Evolutionary conservation across 345 rosid species (phyloP), one percentile per base, ranked within the genome.

Genomic region (Geranium brycei): DNA sequence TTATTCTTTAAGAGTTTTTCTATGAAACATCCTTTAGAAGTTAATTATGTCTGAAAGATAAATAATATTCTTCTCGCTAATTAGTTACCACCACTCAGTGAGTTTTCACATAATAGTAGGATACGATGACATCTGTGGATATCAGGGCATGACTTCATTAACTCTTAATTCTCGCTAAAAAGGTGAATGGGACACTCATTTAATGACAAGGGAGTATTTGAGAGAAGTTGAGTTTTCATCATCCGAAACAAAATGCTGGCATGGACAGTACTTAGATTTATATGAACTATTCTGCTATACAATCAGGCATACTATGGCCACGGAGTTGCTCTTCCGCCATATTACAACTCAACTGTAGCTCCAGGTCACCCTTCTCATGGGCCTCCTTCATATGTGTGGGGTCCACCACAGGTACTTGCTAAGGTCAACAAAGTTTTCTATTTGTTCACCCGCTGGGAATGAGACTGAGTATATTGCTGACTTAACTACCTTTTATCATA

Each of bases 241-340:
- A 32, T 23, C 31, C 0, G 17, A 19, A 32, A 31, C 66, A 23
- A 66, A 51, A 11, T 19, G 5, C 32, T 65, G 51, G 66, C 64
- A n/a, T n/a, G n/a, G n/a, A n/a, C n/a, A 16, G n/a, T 59, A 65
- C 32, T 64, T 64, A 19, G 12, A 31, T 58, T 70, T 55, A 69
- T 63, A 23, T 57, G 40, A 68, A 58, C 60, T 60, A 41, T 60
- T 57, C 35, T 63, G 30, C 58, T 6, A 65, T 47, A 51, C 79
- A 16, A 18, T 47, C 75, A 92, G 96, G 97, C 99, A 66, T 90
- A 87, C 77, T 93, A 86, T 78, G 95, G 97, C 61, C 85, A 91
- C 51, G 73, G 89, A 73, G 80, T 90, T 32, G 73, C 88, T 62
- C 78, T 88, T 70, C 87, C 95, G 7, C 84, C 92, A 60, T 88